phyloP scores from a whole-genome alignment of 2,329 filamentous ascomycete genomes.

The Helminthosporium solani region DNA sequence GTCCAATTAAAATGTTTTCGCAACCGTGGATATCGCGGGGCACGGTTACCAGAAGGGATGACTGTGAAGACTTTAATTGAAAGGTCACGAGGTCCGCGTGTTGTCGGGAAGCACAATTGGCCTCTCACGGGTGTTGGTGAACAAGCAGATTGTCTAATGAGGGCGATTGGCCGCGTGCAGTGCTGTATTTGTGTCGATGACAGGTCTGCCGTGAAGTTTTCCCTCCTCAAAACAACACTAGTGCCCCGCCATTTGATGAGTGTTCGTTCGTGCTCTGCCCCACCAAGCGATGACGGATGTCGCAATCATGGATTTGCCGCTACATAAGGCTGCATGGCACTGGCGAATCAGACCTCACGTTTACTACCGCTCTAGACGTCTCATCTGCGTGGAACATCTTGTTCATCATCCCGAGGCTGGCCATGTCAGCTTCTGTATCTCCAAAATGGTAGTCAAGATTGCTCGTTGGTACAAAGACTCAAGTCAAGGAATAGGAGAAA shows the following conservation, averaged over 20 bases:
- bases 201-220: background rate
- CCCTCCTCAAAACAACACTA: background rate
- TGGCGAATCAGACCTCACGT: too few species aligned
- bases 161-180: background rate
- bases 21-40: conserved; percentile 4
- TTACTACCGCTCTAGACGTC: too few species aligned
- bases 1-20: conserved; percentile 27
- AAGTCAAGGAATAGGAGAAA: too few species aligned
- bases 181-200: background rate
- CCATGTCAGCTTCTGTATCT: too few species aligned
- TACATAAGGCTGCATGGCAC: too few species aligned
- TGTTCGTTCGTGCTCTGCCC: background rate
- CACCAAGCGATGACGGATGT: conserved; percentile 8
- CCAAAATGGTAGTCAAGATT: too few species aligned
- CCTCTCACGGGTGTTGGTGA: background rate
- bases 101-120: background rate
- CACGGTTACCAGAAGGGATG: conserved; percentile 13
- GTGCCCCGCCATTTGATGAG: conserved; percentile 9
- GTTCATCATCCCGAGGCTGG: too few species aligned
- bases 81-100: too few species aligned
- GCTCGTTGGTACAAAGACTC: too few species aligned
- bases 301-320: background rate
- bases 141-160: background rate
- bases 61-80: too few species aligned
- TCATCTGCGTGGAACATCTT: too few species aligned